phyloP scores from a whole-genome alignment of 495 filamentous ascomycete genomes.

The Talaromyces trachyspermus region DNA sequence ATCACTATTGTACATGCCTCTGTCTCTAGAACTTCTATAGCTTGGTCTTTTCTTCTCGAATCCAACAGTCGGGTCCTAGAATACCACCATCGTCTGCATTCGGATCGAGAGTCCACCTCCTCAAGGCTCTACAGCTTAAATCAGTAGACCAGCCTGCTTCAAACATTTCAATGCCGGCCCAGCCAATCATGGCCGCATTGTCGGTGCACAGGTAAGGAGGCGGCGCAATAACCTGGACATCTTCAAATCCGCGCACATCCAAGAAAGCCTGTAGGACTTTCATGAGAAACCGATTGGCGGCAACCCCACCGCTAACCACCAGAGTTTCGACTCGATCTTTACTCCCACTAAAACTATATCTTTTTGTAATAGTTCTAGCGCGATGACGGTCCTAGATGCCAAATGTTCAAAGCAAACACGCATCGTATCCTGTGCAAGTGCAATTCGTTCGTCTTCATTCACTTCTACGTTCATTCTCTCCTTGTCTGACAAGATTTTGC shows the following conservation, averaged over 20 bases:
- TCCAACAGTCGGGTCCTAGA: slow-evolving; percentile 37
- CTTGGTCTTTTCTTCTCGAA: slow-evolving; percentile 3
- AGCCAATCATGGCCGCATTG: slow-evolving; percentile 98
- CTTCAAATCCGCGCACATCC: slow-evolving; percentile 50
- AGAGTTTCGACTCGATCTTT: slow-evolving; percentile 46
- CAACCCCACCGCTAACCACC: slow-evolving; percentile 85
- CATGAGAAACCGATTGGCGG: slow-evolving; percentile 70
- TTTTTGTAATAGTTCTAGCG: slow-evolving; percentile 39
- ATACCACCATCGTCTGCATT: slow-evolving; percentile 44
- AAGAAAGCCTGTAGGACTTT: slow-evolving; percentile 57
- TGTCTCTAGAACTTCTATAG: neutral
- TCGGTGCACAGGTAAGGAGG: slow-evolving; percentile 77
- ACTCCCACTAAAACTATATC: slow-evolving; percentile 12
- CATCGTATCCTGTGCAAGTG: slow-evolving; percentile 65
- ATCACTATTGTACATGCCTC: slow-evolving; percentile 19
- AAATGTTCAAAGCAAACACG: slow-evolving; percentile 84
- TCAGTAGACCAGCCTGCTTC: slow-evolving; percentile 64
- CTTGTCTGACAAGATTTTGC: slow-evolving; percentile 33
- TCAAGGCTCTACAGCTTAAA: slow-evolving; percentile 49
- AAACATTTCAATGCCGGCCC: slow-evolving; percentile 90
- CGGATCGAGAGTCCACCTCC: slow-evolving; percentile 75
- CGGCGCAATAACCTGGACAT: slow-evolving; percentile 63
- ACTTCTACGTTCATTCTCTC: slow-evolving; percentile 15
- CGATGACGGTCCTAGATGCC: slow-evolving; percentile 60
- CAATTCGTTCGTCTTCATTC: slow-evolving; percentile 43